Percentiles rank a stretch among this genome's conserved stretches.
Conservation (phyloP, 2,329 filamentous ascomycete species). For the Scedosporium boydii region DNA sequence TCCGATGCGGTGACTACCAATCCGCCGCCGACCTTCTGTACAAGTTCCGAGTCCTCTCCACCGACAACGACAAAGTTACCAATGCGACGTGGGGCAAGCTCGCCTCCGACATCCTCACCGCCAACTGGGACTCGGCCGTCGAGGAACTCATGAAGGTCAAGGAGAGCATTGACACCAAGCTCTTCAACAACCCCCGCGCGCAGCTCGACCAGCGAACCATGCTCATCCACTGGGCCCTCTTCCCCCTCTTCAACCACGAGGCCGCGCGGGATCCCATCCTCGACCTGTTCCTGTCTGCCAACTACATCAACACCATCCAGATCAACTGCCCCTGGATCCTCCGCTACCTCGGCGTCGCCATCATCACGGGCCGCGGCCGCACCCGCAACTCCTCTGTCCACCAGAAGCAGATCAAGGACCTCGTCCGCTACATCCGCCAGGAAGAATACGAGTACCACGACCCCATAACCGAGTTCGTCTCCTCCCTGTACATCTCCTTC, state of each 20-base stretch:
- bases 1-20: slow-evolving; percentile 90
- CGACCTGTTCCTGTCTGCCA: slow-evolving; percentile 92
- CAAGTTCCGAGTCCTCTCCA: slow-evolving; percentile 95
- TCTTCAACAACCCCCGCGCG: slow-evolving; percentile 92
- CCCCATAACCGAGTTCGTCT: slow-evolving; percentile 91
- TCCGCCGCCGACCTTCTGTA: slow-evolving; percentile 89
- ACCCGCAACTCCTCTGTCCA: slow-evolving; percentile 75
- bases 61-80: slow-evolving; percentile 95
- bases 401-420: slow-evolving; percentile 97
- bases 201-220: slow-evolving; percentile 95
- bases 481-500: slow-evolving; percentile 80
- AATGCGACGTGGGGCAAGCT: slow-evolving; percentile 97
- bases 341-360: slow-evolving; percentile 84
- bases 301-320: slow-evolving; percentile 99
- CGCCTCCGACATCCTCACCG: slow-evolving; percentile 87
- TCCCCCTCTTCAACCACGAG: slow-evolving; percentile 98
- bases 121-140: slow-evolving; percentile 89
- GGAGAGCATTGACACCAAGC: slow-evolving; percentile 84
- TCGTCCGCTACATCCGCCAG: slow-evolving; percentile 90
- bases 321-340: slow-evolving; percentile 95
- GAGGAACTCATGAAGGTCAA: slow-evolving; percentile 86
- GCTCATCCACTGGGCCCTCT: slow-evolving; percentile 96
- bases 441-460: slow-evolving; percentile 97
- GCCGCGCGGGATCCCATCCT: slow-evolving; percentile 80
- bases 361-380: slow-evolving; percentile 85